Evolutionary conservation across 768 basidiomycete genomes (phyloP).

Genomic region (Termitomyces sp.): DNA sequence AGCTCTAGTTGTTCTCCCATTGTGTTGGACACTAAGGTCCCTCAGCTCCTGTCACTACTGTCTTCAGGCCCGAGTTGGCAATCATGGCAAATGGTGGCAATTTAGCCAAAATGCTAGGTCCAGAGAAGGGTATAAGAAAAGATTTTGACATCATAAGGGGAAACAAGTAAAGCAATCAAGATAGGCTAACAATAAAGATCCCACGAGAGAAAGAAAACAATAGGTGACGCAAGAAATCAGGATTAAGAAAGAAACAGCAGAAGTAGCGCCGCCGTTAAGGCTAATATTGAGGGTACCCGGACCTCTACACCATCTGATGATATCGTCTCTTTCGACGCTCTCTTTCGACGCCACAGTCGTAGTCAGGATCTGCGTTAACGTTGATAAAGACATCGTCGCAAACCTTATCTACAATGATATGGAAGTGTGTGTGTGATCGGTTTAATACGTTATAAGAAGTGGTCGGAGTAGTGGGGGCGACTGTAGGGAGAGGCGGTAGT

Average conservation of each 20-base stretch:
- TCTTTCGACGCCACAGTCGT: constrained; percentile 2
- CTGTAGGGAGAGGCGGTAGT: constrained; percentile 12
- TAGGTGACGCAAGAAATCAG: neutral
- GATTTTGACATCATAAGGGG: neutral
- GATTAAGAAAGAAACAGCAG: constrained; percentile 5
- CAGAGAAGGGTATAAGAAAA: neutral
- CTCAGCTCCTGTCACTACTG: too few relatives aligned
- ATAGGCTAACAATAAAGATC: constrained; percentile 9
- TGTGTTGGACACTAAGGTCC: too few relatives aligned
- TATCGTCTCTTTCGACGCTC: constrained; percentile 3
- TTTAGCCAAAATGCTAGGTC: neutral
- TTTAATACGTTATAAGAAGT: neutral
- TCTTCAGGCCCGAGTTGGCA: too few relatives aligned
- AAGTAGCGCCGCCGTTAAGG: neutral
- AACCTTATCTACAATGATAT: constrained; percentile 13
- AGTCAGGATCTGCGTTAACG: constrained; percentile 10
- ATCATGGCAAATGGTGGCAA: too few relatives aligned
- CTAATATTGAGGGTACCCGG: neutral
- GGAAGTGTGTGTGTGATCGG: too few relatives aligned
- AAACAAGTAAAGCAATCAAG: constrained; percentile 21
- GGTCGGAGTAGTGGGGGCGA: neutral
- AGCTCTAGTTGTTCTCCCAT: too few relatives aligned
- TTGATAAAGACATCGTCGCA: constrained; percentile 11
- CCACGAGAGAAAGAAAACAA: neutral
- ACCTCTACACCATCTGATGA: constrained; percentile 6